Evolutionary conservation across 495 filamentous ascomycete genomes (phyloP), one percentile per base, ranked within the genome.

Genomic region (Neurospora tetraspora): DNA sequence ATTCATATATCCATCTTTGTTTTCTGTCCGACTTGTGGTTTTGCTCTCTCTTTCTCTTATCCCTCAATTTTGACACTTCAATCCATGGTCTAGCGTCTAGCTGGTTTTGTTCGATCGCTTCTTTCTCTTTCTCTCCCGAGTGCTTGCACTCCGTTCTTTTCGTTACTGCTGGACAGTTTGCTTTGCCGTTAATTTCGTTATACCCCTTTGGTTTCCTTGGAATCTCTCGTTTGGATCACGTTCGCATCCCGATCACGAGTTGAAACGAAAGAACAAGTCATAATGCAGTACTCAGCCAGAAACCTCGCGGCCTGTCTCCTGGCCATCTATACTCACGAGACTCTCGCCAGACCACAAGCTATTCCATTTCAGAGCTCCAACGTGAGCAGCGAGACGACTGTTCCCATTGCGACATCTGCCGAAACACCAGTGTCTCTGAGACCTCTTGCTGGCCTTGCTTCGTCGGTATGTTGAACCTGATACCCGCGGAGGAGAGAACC

Each of bases 151-250:
- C 53, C 40, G 12, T 81, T 78, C 74, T 71, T 69, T 81, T 79
- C 75, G 73, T 75, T 72, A 78, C 79, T 80, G 77, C 79, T 74
- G 76, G 79, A 68, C 79, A 80, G 79, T 39, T 38, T 74, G 45
- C 70, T 73, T 73, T 73, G 53, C 53, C 3, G 12, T 61, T 31
- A 4, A 34, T 65, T 65, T 9, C 27, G 7, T 18, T 65, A 65
- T 65, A 65, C 53, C 53, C 5, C 14, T 31, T 65, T 7, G 6
- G 0, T 47, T 20, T 3, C 9, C 43, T 14, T 65, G 31, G 27
- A 65, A 31, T 14, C 18, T 18, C 27, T 23, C 6, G 47, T 14
- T 59, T 7, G 27, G 27, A 65, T 14, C 53, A 65, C 27, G 31
- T 34, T 65, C 27, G 12, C 47, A 0, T 23, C 12, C 14, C 53